phyloP scores from a whole-genome alignment of 495 filamentous ascomycete species.

The Tuber borchii region DNA sequence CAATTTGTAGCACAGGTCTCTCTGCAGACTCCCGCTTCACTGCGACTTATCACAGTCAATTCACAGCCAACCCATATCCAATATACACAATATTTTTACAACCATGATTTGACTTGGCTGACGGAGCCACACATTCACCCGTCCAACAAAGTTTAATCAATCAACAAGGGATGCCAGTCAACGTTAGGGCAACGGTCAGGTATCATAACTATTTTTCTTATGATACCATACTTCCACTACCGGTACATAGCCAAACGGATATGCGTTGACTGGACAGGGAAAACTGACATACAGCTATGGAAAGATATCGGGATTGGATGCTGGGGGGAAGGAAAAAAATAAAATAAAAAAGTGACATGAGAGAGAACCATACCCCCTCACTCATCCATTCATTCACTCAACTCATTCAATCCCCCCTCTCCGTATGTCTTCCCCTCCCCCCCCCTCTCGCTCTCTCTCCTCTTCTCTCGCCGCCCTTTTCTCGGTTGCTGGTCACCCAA shows the following conservation, averaged over 20 bases:
- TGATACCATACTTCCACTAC: neutral
- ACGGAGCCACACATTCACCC: constrained; percentile 24
- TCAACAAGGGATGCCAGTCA: neutral
- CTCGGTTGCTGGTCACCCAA: neutral
- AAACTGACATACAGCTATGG: neutral
- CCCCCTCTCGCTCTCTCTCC: neutral
- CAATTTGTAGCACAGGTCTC: neutral
- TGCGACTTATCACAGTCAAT: neutral
- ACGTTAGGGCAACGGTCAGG: neutral
- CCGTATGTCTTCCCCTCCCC: constrained; percentile 8
- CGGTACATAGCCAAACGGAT: neutral
- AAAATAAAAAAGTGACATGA: constrained; percentile 4
- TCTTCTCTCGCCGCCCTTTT: neutral
- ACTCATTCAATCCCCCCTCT: constrained; percentile 20
- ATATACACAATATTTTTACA: neutral
- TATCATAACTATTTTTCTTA: neutral
- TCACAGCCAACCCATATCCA: neutral
- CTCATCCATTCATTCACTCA: constrained; percentile 25
- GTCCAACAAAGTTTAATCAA: neutral
- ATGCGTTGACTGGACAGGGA: neutral
- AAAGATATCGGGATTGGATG: neutral
- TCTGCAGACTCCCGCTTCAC: constrained; percentile 16
- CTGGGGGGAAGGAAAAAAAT: neutral
- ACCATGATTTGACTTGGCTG: constrained; percentile 14
- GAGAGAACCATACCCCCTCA: neutral